These are phyloP conservation scores for Neofusicoccum ribis DNA, from an alignment of 2,329 filamentous ascomycete species.

Conservation along the genomic window DNA sequence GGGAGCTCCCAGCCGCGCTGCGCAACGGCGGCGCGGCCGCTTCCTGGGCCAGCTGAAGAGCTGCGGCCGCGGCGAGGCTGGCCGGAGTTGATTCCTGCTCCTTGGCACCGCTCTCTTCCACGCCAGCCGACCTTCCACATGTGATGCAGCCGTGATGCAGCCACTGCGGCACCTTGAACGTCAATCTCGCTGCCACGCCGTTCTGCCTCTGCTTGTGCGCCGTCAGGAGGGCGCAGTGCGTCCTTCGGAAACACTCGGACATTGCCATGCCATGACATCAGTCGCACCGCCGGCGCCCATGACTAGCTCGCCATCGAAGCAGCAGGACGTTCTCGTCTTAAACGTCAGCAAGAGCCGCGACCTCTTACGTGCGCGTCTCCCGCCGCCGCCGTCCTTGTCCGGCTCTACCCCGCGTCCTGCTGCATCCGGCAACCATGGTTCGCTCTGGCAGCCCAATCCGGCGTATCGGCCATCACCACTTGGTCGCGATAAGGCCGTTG, in stretches of 20 bases:
- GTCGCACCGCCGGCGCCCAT: too few species aligned
- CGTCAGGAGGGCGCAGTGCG: too few species aligned
- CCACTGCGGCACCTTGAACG: too few species aligned
- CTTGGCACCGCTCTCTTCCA: not conserved
- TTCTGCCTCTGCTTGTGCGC: too few species aligned
- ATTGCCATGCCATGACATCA: too few species aligned
- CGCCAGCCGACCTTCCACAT: not conserved
- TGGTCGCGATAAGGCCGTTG: not conserved
- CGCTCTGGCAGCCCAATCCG: not conserved
- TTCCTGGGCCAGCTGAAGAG: not conserved
- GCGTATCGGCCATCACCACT: not conserved
- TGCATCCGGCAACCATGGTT: conserved; percentile 7
- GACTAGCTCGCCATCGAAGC: too few species aligned
- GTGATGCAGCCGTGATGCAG: too few species aligned
- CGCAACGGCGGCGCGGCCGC: not conserved
- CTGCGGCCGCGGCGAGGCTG: not conserved
- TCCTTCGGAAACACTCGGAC: too few species aligned
- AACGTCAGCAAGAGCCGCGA: not conserved
- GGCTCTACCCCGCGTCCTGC: conserved; percentile 8
- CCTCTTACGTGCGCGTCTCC: too few species aligned
- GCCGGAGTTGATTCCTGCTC: too few species aligned
- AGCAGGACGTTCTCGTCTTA: too few species aligned
- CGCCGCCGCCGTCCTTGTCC: not conserved
- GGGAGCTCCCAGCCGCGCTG: not conserved
- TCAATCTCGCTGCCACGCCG: too few species aligned